Evolutionary conservation across 257 asterid species (phyloP).

Genomic region (Thymus mandschuricus): DNA sequence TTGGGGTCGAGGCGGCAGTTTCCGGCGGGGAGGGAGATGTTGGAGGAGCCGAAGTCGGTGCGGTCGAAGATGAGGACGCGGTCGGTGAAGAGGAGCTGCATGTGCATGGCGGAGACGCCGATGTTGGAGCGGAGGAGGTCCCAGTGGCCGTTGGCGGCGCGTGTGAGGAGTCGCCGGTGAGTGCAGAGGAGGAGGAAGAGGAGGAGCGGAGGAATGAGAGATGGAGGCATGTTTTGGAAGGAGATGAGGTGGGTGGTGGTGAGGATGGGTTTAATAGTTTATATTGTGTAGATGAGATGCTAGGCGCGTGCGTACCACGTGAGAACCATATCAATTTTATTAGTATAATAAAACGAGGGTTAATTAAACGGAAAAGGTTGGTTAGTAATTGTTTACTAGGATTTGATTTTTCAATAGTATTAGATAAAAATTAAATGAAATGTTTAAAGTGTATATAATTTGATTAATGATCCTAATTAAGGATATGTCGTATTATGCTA

Average conservation of each 20-base stretch:
- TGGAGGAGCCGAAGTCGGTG: conserved; percentile 39
- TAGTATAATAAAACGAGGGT: too few species aligned
- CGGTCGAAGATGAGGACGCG: conserved; percentile 31
- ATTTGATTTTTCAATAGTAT: too few species aligned
- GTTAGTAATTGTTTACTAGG: too few species aligned
- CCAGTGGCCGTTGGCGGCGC: conserved; percentile 31
- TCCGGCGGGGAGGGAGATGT: conserved; percentile 47
- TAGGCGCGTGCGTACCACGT: too few species aligned
- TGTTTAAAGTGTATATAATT: too few species aligned
- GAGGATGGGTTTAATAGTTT: not conserved
- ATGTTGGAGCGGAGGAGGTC: conserved; percentile 19
- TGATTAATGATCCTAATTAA: too few species aligned
- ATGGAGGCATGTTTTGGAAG: conserved; percentile 12
- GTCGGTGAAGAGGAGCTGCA: conserved; percentile 36
- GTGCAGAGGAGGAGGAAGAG: not conserved
- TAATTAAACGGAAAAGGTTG: too few species aligned
- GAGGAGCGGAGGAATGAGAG: not conserved
- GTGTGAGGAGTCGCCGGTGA: not conserved
- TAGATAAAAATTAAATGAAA: too few species aligned
- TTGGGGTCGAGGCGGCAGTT: conserved; percentile 39
- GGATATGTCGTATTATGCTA: too few species aligned
- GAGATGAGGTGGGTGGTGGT: not conserved
- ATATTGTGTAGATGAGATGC: not conserved
- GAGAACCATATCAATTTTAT: too few species aligned
- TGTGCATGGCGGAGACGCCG: conserved; percentile 36